Evolutionary conservation across 2,329 filamentous ascomycete species (phyloP).

Genomic region (Diaporthe capsici): DNA sequence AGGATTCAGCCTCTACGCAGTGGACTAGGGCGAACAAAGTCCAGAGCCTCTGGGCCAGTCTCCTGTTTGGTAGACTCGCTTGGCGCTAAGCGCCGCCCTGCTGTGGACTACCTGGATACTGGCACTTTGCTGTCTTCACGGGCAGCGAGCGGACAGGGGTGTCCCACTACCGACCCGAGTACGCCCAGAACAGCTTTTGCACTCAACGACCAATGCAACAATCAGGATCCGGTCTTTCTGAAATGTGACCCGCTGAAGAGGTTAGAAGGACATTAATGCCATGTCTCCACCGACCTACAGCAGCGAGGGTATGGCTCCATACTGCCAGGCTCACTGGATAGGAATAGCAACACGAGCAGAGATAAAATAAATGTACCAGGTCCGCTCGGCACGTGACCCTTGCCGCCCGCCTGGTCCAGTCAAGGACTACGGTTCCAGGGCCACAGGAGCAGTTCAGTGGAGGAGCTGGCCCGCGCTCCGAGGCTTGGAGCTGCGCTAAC

Average conservation of each 20-base stretch:
- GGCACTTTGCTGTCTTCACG: background rate
- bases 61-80: slow-evolving; percentile 32
- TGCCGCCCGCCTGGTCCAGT: background rate
- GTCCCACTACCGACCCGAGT: background rate
- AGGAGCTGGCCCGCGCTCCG: slow-evolving; percentile 8
- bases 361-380: no score
- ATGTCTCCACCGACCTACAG: background rate
- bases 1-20: slow-evolving; percentile 31
- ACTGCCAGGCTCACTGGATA: background rate
- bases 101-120: background rate
- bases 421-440: background rate
- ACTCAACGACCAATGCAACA: background rate
- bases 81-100: slow-evolving; percentile 33
- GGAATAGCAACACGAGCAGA: background rate
- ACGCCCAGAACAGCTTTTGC: slow-evolving; percentile 7
- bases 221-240: background rate
- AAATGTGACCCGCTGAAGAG: background rate
- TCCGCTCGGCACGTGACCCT: slow-evolving; percentile 2
- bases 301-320: background rate
- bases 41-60: slow-evolving; percentile 16
- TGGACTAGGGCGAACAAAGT: slow-evolving; percentile 26
- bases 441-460: background rate
- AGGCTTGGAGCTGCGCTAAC: slow-evolving; percentile 14
- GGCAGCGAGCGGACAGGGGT: background rate
- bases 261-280: background rate